A percentile compares a stretch with the other conserved stretches of the same genome.
These are phyloP conservation scores for Hericium erinaceus DNA, from an alignment of 768 basidiomycete genomes.

Conservation along the genomic window DNA sequence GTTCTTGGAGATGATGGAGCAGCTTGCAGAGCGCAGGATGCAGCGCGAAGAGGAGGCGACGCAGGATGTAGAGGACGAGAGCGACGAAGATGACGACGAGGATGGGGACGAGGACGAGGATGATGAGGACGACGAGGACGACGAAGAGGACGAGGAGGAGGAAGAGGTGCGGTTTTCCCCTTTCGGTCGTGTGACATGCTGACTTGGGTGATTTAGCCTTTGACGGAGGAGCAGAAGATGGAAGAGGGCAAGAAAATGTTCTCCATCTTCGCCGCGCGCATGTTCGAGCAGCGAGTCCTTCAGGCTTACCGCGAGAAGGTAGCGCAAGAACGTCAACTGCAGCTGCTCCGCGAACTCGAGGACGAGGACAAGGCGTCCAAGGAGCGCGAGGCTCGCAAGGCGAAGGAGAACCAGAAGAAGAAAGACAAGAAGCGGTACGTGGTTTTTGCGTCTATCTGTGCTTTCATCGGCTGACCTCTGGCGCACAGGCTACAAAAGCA, in stretches of 20 bases:
- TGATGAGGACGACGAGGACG: conserved; percentile 41
- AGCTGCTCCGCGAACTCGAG: conserved; percentile 89
- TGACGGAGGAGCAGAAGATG: conserved; percentile 98
- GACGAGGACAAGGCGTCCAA: conserved; percentile 84
- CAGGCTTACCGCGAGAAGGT: conserved; percentile 96
- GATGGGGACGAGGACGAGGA: conserved; percentile 42
- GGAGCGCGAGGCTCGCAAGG: conserved; percentile 87
- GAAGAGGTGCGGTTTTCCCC: conserved; percentile 18
- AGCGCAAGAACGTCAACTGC: conserved; percentile 89
- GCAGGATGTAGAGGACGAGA: conserved; percentile 34
- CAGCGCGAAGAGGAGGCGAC: conserved; percentile 72
- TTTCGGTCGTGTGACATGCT: conserved; percentile 1
- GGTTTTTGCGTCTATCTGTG: conserved; percentile 2
- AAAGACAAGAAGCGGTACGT: conserved; percentile 94
- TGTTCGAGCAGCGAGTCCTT: conserved; percentile 98
- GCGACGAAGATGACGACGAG: conserved; percentile 42
- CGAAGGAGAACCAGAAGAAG: conserved; percentile 95
- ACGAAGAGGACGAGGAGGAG: conserved; percentile 41
- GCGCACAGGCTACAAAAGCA: conserved; percentile 72
- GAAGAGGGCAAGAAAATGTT: conserved; percentile 99
- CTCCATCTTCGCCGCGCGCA: conserved; percentile 96
- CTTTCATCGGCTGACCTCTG: conserved; percentile 5
- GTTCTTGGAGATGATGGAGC: conserved; percentile 99
- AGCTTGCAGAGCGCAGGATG: conserved; percentile 90
- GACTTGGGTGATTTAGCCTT: conserved; percentile 32